Evolutionary conservation across 2,329 filamentous ascomycete genomes (phyloP).

Genomic region (Neofusicoccum ribis): DNA sequence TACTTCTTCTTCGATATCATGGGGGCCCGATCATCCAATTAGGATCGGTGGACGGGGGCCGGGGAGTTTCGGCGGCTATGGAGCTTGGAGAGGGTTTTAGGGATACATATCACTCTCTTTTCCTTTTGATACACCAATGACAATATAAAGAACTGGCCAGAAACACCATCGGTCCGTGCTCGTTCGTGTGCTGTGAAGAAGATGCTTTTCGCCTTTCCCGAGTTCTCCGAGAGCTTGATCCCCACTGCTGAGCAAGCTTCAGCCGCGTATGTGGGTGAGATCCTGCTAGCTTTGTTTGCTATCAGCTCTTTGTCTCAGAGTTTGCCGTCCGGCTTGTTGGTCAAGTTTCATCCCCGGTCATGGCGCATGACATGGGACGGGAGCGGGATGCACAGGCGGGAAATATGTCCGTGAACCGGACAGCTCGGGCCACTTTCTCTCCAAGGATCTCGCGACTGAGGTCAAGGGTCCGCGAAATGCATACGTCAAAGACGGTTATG

Average conservation of each 20-base stretch:
- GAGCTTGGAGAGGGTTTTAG: slow-evolving; percentile 7
- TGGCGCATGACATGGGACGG: neutral
- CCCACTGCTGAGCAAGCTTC: neutral
- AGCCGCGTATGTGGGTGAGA: neutral
- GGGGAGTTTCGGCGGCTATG: slow-evolving; percentile 9
- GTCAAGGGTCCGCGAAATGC: too few relatives aligned
- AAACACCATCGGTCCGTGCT: neutral
- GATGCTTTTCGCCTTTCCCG: too few relatives aligned
- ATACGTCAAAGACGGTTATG: neutral
- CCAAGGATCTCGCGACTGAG: neutral
- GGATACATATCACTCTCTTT: neutral
- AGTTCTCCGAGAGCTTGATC: too few relatives aligned
- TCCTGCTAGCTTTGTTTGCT: too few relatives aligned
- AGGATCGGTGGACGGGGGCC: slow-evolving; percentile 13
- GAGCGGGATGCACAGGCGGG: neutral
- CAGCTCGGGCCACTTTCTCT: neutral
- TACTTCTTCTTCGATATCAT: slow-evolving; percentile 6
- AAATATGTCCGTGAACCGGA: neutral
- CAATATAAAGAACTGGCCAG: slow-evolving; percentile 7
- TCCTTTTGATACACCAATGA: neutral
- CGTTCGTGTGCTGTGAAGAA: neutral
- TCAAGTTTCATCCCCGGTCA: neutral
- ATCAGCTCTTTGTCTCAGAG: too few relatives aligned
- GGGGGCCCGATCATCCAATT: slow-evolving; percentile 6
- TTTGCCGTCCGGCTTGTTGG: too few relatives aligned